Evolutionary conservation across 768 basidiomycete genomes (phyloP), one percentile per base, ranked within the genome.

Genomic region (Suillus discolor): DNA sequence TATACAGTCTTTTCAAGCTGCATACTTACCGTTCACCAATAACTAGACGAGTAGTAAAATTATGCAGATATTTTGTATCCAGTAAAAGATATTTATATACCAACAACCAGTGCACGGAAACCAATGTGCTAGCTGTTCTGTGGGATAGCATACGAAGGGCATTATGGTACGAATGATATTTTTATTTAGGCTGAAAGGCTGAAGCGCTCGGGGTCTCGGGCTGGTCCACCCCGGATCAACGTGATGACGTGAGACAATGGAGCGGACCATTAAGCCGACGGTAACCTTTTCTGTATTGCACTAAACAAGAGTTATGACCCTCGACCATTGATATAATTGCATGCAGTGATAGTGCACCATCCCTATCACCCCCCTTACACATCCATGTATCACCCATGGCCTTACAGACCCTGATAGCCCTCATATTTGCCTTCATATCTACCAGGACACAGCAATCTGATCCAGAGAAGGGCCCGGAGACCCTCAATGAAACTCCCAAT

Each of bases 401-500:
- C 25, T 41, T 60, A 28, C 25, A 60, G 6, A 42, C 39, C 11
- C 16, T 60, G 18, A 41, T 60, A 60, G 25, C 57, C 11, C 39
- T 60, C 25, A 13, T 60, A 2, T 60, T 60, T 41, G 25, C 57
- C 18, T 42, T 42, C 39, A 13, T 4, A 2, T 41, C 39, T 16
- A 28, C 16, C 18, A 31, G 60, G 3, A 38, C 64, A 4, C 57
- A 38, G 20, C 16, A 8, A 36, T 31, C 57, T n/a, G 57, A 60
- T 11, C 57, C 44, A 45, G 55, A 67, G 23, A 67, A 62, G 67
- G 57, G 51, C 28, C 51, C 51, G 5, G 66, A 18, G 36, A 54
- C 41, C 23, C 38, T 47, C 18, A 67, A n/a, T 18, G 45, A 64
- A 42, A 41, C 31, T 12, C 42, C 60, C 20, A 67, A 25, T 39